These are phyloP conservation scores for Colletotrichum destructivum DNA, from an alignment of 2,329 filamentous ascomycete species.

Conservation along the genomic window DNA sequence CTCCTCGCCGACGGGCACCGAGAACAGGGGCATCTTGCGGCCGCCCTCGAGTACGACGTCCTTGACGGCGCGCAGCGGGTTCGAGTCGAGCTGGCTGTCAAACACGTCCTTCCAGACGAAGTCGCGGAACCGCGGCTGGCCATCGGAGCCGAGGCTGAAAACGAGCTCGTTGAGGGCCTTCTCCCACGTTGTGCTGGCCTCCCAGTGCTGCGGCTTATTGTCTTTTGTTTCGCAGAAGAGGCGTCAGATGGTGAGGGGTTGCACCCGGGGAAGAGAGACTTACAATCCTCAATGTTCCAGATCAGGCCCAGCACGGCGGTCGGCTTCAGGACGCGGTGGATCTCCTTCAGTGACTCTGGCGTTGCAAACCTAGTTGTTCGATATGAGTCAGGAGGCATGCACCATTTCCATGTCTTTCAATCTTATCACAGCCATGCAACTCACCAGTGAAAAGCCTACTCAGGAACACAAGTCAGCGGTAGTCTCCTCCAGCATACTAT, in stretches of 20 bases:
- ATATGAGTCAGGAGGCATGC: background rate
- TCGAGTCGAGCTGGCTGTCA: constrained; percentile 68
- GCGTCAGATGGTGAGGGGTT: constrained; percentile 22
- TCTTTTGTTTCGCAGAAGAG: constrained; percentile 57
- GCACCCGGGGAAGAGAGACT: constrained; percentile 46
- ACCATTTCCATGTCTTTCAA: background rate
- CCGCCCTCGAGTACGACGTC: constrained; percentile 53
- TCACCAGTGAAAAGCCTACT: constrained; percentile 71
- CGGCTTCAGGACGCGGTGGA: constrained; percentile 76
- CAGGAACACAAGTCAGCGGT: constrained; percentile 29
- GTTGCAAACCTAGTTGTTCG: constrained; percentile 74
- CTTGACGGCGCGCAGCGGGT: constrained; percentile 65
- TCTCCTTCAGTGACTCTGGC: constrained; percentile 72
- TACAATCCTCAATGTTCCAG: constrained; percentile 83
- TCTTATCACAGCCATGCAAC: constrained; percentile 36
- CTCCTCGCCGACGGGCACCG: constrained; percentile 72
- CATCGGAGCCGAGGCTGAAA: constrained; percentile 66
- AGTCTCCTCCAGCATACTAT: background rate
- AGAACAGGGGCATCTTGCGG: constrained; percentile 65
- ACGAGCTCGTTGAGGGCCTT: constrained; percentile 72
- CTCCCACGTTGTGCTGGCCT: constrained; percentile 73
- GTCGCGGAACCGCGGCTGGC: constrained; percentile 76
- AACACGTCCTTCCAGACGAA: constrained; percentile 76
- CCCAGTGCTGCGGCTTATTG: constrained; percentile 73
- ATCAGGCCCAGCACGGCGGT: constrained; percentile 75